Conservation (phyloP, 2,329 filamentous ascomycete species). For the Beauveria sp. region DNA sequence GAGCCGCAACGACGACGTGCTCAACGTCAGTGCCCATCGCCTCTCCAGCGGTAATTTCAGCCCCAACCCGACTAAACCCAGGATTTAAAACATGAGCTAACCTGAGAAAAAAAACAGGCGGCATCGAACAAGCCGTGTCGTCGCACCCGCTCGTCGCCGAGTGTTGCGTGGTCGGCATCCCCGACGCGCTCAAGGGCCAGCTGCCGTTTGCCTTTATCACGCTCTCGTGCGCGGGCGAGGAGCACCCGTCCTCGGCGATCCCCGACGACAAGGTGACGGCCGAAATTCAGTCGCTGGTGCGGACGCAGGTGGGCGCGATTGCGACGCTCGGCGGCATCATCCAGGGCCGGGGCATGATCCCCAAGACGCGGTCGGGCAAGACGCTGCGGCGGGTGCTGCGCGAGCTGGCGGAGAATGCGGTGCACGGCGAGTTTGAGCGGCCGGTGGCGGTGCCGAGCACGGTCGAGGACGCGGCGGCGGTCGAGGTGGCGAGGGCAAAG, state of each 20-base stretch:
- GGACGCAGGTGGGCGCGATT: conserved; percentile 79
- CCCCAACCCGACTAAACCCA: background rate
- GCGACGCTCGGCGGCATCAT: conserved; percentile 81
- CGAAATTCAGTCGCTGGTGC: conserved; percentile 68
- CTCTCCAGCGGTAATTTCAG: conserved; percentile 65
- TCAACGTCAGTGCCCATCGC: conserved; percentile 91
- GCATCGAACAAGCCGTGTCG: conserved; percentile 86
- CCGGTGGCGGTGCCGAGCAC: conserved; percentile 72
- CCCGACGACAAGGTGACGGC: conserved; percentile 35
- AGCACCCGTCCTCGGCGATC: conserved; percentile 44
- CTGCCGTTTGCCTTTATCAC: conserved; percentile 85
- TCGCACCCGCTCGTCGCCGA: conserved; percentile 73
- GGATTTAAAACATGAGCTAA: background rate
- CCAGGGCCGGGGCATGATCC: conserved; percentile 78
- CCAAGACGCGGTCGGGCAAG: conserved; percentile 88
- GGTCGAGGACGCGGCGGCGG: conserved; percentile 70
- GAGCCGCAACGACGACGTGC: conserved; percentile 71
- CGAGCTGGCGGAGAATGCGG: conserved; percentile 77
- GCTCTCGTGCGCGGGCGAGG: conserved; percentile 28
- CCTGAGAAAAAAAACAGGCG: conserved; percentile 43
- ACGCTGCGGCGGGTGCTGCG: conserved; percentile 74
- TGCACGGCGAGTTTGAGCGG: conserved; percentile 64
- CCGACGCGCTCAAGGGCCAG: conserved; percentile 80
- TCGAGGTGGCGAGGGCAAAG: conserved; percentile 64
- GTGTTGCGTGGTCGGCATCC: conserved; percentile 78